These are phyloP conservation scores for Megacollybia marginata DNA, from an alignment of 768 basidiomycete species.

Conservation along the genomic window DNA sequence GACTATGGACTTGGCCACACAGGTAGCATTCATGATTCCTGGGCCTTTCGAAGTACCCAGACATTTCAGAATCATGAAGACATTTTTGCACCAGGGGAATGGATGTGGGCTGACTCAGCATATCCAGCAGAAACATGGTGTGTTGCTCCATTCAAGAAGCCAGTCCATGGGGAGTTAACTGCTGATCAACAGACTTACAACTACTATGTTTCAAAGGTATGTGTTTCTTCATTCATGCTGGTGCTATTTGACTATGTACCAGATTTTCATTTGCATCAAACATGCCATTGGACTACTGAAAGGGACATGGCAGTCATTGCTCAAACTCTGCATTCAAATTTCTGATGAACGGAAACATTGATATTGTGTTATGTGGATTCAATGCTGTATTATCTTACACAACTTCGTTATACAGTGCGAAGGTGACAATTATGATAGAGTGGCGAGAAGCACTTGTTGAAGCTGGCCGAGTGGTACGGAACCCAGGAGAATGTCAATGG, in stretches of 20 bases:
- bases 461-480: not conserved
- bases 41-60: conserved; percentile 12
- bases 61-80: conserved; percentile 8
- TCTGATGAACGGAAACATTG: conserved; percentile 13
- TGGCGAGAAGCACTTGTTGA: not conserved
- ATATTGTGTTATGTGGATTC: conserved; percentile 23
- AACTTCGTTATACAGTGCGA: conserved; percentile 21
- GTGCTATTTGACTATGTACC: not conserved
- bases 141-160: conserved; percentile 18
- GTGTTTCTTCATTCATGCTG: conserved; percentile 3
- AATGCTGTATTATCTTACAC: conserved; percentile 22
- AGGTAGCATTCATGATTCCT: conserved; percentile 20
- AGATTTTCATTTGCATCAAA: conserved; percentile 25
- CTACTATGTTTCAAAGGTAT: conserved; percentile 14
- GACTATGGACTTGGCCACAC: conserved; percentile 16
- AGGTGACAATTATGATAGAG: conserved; percentile 10
- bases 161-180: conserved; percentile 7
- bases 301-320: conserved; percentile 27
- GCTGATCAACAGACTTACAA: conserved; percentile 15
- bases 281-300: conserved; percentile 35
- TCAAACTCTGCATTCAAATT: conserved; percentile 21
- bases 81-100: conserved; percentile 15
- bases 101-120: conserved; percentile 24
- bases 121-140: conserved; percentile 20
- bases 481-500: not conserved